These are phyloP conservation scores for Scalesia atractyloides DNA, from an alignment of 129 eudicot species.

Conservation along the genomic window DNA sequence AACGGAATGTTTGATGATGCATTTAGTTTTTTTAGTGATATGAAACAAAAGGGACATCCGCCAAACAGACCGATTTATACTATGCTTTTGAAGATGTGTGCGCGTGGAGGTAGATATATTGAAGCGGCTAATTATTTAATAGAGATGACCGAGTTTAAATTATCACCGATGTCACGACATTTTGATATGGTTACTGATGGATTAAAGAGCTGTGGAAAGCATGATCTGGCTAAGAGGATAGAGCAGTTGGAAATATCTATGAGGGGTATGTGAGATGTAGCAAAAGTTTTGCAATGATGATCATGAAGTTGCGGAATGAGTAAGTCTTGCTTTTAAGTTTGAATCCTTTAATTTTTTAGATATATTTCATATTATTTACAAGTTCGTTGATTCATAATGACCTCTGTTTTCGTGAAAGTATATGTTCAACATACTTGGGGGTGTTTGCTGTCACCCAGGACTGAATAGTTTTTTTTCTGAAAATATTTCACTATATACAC, in stretches of 20 bases:
- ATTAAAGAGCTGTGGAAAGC: slow-evolving; percentile 86
- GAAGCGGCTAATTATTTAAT: slow-evolving; percentile 92
- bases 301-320: background rate
- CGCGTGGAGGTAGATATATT: slow-evolving; percentile 80
- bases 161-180: slow-evolving; percentile 65
- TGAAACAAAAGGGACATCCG: slow-evolving; percentile 90
- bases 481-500: background rate
- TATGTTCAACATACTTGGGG: background rate
- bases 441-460: background rate
- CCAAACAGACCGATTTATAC: slow-evolving; percentile 94
- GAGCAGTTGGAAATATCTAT: slow-evolving; percentile 89
- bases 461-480: too few species aligned
- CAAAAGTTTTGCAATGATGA: slow-evolving; percentile 17
- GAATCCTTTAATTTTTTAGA: background rate
- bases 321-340: slow-evolving; percentile 6
- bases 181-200: slow-evolving; percentile 99
- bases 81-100: slow-evolving; percentile 85
- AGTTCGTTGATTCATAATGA: background rate
- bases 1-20: slow-evolving; percentile 92
- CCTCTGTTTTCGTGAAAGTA: background rate
- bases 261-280: slow-evolving; percentile 51
- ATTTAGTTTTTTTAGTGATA: slow-evolving; percentile 86
- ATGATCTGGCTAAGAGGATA: slow-evolving; percentile 83
- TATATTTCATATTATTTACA: background rate
- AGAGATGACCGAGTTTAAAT: slow-evolving; percentile 83